phyloP scores from a whole-genome alignment of 2,329 filamentous ascomycete species.

The Fusarium dimerum region DNA sequence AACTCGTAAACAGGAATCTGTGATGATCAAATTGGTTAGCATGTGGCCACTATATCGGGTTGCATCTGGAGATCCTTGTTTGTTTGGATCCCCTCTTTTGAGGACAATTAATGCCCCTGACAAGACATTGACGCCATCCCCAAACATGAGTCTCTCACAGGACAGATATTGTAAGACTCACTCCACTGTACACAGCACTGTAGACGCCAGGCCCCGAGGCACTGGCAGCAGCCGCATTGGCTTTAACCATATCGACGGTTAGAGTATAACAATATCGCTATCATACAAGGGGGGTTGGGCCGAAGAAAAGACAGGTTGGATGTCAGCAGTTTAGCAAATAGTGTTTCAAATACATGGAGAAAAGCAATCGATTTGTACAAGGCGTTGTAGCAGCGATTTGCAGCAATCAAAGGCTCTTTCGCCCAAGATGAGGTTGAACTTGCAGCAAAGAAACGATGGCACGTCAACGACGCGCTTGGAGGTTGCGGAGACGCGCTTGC shows the following conservation, averaged over 20 bases:
- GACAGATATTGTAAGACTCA: slow-evolving; percentile 42
- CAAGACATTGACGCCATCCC: neutral
- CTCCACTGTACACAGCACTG: slow-evolving; percentile 70
- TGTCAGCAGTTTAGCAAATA: neutral
- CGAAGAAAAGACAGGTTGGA: slow-evolving; percentile 1
- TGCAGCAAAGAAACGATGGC: slow-evolving; percentile 32
- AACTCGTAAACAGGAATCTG: slow-evolving; percentile 95
- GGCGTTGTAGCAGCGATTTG: slow-evolving; percentile 7
- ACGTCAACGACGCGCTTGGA: slow-evolving; percentile 39
- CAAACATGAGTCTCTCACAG: neutral
- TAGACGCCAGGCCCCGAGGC: slow-evolving; percentile 54
- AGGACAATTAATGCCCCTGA: slow-evolving; percentile 4
- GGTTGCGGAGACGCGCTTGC: slow-evolving; percentile 37
- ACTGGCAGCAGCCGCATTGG: slow-evolving; percentile 30
- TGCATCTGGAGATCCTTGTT: slow-evolving; percentile 1
- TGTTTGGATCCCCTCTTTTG: neutral
- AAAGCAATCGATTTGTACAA: slow-evolving; percentile 9
- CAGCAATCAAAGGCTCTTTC: slow-evolving; percentile 6
- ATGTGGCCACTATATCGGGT: neutral
- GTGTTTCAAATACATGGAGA: slow-evolving; percentile 4
- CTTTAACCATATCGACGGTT: slow-evolving; percentile 50
- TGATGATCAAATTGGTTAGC: slow-evolving; percentile 13
- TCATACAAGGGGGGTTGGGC: slow-evolving; percentile 15
- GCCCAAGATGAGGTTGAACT: slow-evolving; percentile 20
- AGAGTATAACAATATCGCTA: slow-evolving; percentile 21